Percentiles rank a stretch among this genome's conserved stretches.
Conservation (phyloP, 352 stramenopile species). For the Pythium vanterpoolii region DNA sequence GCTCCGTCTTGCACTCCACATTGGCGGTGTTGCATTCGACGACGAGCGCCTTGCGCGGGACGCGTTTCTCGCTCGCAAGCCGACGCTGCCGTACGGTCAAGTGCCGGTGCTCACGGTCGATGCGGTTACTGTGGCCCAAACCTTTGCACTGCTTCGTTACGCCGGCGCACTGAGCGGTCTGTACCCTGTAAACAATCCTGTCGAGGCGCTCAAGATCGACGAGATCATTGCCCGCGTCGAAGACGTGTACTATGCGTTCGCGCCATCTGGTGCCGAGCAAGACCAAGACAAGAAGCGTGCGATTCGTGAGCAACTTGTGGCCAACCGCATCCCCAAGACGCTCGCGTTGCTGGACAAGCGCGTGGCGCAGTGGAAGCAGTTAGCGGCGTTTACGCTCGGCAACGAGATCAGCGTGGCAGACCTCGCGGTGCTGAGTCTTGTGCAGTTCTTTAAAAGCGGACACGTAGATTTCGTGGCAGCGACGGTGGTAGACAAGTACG, state of each 20-base stretch:
- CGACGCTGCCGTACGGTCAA: conserved; percentile 26
- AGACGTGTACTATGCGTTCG: conserved; percentile 4
- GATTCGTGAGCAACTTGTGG: conserved; percentile 32
- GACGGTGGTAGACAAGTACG: conserved; percentile 27
- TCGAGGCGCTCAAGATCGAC: neutral
- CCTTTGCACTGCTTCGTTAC: conserved; percentile 32
- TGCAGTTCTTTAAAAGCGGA: conserved; percentile 37
- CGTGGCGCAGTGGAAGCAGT: conserved; percentile 24
- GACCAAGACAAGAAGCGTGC: conserved; percentile 26
- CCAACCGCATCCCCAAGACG: conserved; percentile 28
- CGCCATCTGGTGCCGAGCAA: conserved; percentile 14
- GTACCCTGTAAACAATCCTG: conserved; percentile 21
- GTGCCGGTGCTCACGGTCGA: conserved; percentile 33
- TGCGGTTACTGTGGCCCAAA: conserved; percentile 23
- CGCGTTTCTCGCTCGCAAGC: conserved; percentile 23
- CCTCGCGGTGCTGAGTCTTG: conserved; percentile 41
- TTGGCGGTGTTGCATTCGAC: conserved; percentile 33
- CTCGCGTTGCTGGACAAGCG: conserved; percentile 38
- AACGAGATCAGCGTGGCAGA: conserved; percentile 43
- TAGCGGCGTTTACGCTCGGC: conserved; percentile 24
- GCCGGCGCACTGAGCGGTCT: conserved; percentile 26
- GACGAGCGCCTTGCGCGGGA: conserved; percentile 28
- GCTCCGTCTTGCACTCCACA: conserved; percentile 23
- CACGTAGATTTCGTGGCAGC: conserved; percentile 25
- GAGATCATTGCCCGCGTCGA: conserved; percentile 17